A percentile compares a stretch with the other conserved stretches of the same genome.
phyloP scores from a whole-genome alignment of 164 flowering plant genomes.

The Vitis cinerea region DNA sequence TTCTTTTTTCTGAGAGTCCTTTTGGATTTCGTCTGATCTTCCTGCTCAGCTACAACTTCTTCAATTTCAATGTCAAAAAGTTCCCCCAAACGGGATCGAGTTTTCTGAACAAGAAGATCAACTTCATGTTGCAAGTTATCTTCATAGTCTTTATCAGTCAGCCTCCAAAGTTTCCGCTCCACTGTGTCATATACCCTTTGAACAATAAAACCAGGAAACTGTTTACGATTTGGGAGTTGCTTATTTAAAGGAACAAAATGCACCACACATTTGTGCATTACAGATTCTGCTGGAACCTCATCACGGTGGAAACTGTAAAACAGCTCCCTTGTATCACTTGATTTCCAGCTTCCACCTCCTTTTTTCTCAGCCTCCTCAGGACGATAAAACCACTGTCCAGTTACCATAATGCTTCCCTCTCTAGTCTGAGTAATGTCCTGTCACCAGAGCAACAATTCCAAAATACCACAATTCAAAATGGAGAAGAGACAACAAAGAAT shows the following conservation, averaged over 20 bases:
- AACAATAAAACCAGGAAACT: conserved; percentile 92
- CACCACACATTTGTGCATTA: conserved; percentile 96
- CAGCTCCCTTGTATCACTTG: conserved; percentile 78
- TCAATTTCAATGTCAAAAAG: conserved; percentile 75
- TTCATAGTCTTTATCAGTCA: conserved; percentile 92
- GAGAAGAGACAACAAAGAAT: background rate
- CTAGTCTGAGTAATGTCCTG: conserved; percentile 74
- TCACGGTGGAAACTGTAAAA: conserved; percentile 95
- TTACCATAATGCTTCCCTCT: conserved; percentile 69
- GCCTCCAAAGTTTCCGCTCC: conserved; percentile 67
- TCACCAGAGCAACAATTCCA: conserved; percentile 8
- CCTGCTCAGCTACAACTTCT: conserved; percentile 46
- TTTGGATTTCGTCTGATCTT: conserved; percentile 52
- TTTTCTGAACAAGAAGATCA: conserved; percentile 87
- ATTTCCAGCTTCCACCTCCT: conserved; percentile 83
- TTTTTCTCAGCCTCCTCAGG: conserved; percentile 91
- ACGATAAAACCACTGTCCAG: conserved; percentile 97
- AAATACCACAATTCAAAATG: background rate
- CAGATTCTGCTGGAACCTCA: conserved; percentile 95
- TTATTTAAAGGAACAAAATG: conserved; percentile 88
- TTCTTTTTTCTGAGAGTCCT: conserved; percentile 49
- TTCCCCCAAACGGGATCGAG: conserved; percentile 63
- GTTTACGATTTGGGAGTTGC: conserved; percentile 73
- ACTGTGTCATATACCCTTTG: conserved; percentile 90
- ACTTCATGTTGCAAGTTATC: conserved; percentile 83